Evolutionary conservation across 768 basidiomycete species (phyloP), one percentile per base, ranked within the genome.

Genomic region (Udeniomyces megalosporus): DNA sequence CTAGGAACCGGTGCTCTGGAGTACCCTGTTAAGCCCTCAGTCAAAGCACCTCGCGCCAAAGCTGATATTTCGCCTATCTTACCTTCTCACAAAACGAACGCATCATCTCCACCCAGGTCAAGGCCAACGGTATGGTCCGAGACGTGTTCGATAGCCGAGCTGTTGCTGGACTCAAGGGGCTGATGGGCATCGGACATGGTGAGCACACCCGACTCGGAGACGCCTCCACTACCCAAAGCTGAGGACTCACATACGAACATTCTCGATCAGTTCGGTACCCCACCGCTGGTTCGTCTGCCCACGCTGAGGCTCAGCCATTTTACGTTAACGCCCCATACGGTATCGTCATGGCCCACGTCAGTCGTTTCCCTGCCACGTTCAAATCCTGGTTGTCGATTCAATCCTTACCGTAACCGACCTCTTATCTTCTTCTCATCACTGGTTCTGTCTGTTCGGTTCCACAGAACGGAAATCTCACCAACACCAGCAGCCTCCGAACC

Each of bases 281-380:
- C 11, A 97, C 95, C 65, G 95, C 95, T 58, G 95, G 95, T 54
- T 90, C 89, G 71, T 95, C 90, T 62, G 87, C 91, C 62, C 87
- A 95, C 68, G 85, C 93, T 12, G 95, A 99, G 73, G 92, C 95
- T 8, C 95, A 99, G 71, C 95, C 95, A 1, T 99, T 99, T 79
- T 99, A 99, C 72, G 95, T 99, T 69, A 99, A 99, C 77, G 93
- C 91, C n/a, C 95, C 95, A 3, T 99, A 97, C 73, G 95, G 95
- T 56, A 93, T 99, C 70, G 89, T 92, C 66, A 86, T 99, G 71
- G 95, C 88, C 22, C 93, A 99, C 78, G 93, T 92, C 73, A 66
- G 84, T 77, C 29, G n/a, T n/a, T n/a, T n/a, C n/a, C n/a, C n/a
- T n/a, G n/a, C n/a, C n/a, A n/a, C n/a, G n/a, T n/a, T n/a, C n/a